Evolutionary conservation across 164 flowering plant genomes (phyloP).

Genomic region (Vitis rotundifolia): DNA sequence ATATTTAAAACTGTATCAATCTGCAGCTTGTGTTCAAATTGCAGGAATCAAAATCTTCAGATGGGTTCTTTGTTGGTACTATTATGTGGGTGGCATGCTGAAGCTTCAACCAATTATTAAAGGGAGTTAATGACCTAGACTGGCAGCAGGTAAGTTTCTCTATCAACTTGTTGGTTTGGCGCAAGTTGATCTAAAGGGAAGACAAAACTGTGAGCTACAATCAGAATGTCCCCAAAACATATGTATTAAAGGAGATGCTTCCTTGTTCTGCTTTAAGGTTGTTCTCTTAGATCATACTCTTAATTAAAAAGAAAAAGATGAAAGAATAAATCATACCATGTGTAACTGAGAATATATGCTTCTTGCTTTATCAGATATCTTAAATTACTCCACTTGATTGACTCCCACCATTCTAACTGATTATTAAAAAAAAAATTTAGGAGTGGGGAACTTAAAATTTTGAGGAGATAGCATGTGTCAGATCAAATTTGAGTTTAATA

Average conservation of each 20-base stretch:
- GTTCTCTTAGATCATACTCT: neutral
- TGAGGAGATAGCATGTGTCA: no score
- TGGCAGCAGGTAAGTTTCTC: neutral
- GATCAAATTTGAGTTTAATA: no score
- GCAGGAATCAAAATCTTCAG: no score
- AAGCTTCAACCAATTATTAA: neutral
- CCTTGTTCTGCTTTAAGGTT: conserved; percentile 6
- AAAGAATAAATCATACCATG: neutral
- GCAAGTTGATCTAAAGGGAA: neutral
- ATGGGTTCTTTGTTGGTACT: no score
- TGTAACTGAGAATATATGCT: conserved; percentile 14
- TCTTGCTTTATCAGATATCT: neutral
- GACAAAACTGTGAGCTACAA: conserved; percentile 14
- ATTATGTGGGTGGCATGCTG: no score
- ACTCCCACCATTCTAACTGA: neutral
- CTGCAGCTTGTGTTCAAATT: no score
- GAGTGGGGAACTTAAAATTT: no score
- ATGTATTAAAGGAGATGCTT: conserved; percentile 10
- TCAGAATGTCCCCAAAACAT: conserved; percentile 13
- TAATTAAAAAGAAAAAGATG: no score
- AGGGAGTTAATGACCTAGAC: neutral
- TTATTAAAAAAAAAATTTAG: no score
- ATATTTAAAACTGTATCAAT: no score
- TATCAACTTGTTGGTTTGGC: neutral
- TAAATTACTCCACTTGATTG: neutral